These are phyloP conservation scores for Rugonectria rugulosa DNA, from an alignment of 2,329 filamentous ascomycete species.

Conservation along the genomic window DNA sequence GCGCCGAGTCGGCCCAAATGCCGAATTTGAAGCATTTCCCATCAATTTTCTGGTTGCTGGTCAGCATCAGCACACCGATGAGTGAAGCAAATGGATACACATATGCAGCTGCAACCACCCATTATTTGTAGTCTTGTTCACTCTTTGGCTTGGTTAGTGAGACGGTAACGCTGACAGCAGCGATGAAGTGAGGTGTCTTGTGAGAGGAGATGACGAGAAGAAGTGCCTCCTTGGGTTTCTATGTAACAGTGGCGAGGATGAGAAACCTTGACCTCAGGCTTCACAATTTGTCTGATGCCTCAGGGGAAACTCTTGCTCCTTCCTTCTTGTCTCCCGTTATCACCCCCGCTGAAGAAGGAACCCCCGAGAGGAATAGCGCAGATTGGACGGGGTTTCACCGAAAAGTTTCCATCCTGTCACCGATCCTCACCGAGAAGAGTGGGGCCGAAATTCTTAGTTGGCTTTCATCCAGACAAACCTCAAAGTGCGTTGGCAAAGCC, in stretches of 20 bases:
- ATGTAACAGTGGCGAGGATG: too few relatives aligned
- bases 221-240: too few relatives aligned
- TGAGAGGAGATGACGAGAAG: too few relatives aligned
- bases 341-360: too few relatives aligned
- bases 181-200: too few relatives aligned
- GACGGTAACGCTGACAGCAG: too few relatives aligned
- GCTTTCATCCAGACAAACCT: background rate
- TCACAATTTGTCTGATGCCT: too few relatives aligned
- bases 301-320: too few relatives aligned
- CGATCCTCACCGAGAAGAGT: conserved; percentile 9
- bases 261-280: too few relatives aligned
- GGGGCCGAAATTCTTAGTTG: background rate
- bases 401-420: background rate
- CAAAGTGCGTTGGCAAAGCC: background rate
- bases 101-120: background rate
- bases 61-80: conserved; percentile 12
- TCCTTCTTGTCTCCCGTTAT: background rate
- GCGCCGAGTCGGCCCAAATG: background rate
- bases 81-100: background rate
- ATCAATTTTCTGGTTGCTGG: background rate
- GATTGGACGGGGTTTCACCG: background rate
- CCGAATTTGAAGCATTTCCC: background rate
- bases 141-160: too few relatives aligned
- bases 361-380: background rate
- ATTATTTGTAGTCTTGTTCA: too few relatives aligned